These are phyloP conservation scores for Hemileccinum rubropunctum DNA, from an alignment of 768 basidiomycete genomes.

Conservation along the genomic window DNA sequence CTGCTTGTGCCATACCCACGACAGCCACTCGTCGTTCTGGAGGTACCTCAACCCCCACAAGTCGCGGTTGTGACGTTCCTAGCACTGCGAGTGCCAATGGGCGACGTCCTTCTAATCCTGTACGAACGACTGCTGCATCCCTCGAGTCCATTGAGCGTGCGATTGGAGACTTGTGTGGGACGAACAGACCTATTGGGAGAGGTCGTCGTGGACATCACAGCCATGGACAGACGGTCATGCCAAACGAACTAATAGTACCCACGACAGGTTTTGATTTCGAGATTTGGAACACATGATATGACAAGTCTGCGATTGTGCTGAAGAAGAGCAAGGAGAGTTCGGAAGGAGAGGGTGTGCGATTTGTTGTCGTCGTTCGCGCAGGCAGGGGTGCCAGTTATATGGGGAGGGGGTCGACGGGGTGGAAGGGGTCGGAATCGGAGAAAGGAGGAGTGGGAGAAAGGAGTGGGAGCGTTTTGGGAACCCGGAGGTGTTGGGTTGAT, in stretches of 20 bases:
- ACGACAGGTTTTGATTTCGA: constrained; percentile 81
- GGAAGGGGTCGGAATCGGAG: constrained; percentile 63
- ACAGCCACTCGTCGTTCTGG: constrained; percentile 25
- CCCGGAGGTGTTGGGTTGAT: constrained; percentile 75
- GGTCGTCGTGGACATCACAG: constrained; percentile 31
- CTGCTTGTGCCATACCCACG: constrained; percentile 27
- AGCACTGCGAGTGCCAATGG: constrained; percentile 25
- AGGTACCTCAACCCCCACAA: constrained; percentile 17
- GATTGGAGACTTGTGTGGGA: constrained; percentile 39
- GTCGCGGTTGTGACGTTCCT: constrained; percentile 21
- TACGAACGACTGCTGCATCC: constrained; percentile 69
- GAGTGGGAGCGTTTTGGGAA: constrained; percentile 86
- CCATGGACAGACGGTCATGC: constrained; percentile 28
- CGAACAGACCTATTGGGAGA: constrained; percentile 23
- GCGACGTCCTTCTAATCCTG: constrained; percentile 43
- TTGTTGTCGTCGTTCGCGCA: constrained; percentile 52
- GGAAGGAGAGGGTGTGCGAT: constrained; percentile 43
- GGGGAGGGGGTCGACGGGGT: constrained; percentile 42
- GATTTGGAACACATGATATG: constrained; percentile 74
- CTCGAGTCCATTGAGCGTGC: constrained; percentile 68
- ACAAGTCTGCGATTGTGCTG: constrained; percentile 59
- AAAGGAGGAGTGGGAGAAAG: constrained; percentile 82
- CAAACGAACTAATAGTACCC: constrained; percentile 54
- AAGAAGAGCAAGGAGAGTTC: constrained; percentile 30
- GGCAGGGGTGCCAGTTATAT: constrained; percentile 26